Evolutionary conservation across 345 rosid species (phyloP).

Genomic region (Clausena lansium): DNA sequence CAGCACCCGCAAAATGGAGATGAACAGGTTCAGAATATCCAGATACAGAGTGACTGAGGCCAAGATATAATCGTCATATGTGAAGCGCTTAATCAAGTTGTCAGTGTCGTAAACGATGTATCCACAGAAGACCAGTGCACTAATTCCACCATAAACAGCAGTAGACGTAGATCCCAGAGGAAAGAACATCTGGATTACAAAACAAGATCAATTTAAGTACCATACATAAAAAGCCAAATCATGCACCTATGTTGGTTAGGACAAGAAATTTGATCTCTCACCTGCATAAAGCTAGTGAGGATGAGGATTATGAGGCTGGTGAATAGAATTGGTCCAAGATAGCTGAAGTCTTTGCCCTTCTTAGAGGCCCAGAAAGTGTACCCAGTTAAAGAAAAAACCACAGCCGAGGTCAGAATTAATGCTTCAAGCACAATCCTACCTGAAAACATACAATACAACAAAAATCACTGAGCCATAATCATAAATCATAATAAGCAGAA

Average conservation of each 20-base stretch:
- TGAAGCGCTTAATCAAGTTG: slow-evolving; percentile 89
- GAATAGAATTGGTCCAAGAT: slow-evolving; percentile 85
- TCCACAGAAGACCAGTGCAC: slow-evolving; percentile 87
- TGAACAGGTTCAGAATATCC: slow-evolving; percentile 88
- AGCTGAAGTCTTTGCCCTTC: slow-evolving; percentile 94
- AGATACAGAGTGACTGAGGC: slow-evolving; percentile 86
- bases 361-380: slow-evolving; percentile 98
- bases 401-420: slow-evolving; percentile 76
- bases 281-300: slow-evolving; percentile 87
- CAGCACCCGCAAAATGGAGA: slow-evolving; percentile 78
- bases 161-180: slow-evolving; percentile 81
- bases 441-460: slow-evolving; percentile 28
- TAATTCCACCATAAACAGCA: slow-evolving; percentile 74
- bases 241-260: neutral
- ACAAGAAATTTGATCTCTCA: slow-evolving; percentile 17
- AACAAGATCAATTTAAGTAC: neutral
- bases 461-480: neutral
- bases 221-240: neutral
- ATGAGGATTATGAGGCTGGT: slow-evolving; percentile 75
- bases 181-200: slow-evolving; percentile 61
- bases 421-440: slow-evolving; percentile 96
- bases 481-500: neutral
- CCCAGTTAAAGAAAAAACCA: slow-evolving; percentile 75
- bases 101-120: slow-evolving; percentile 88
- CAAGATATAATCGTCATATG: slow-evolving; percentile 87